Percentiles rank a stretch among this genome's conserved stretches.
Conservation (phyloP, 352 stramenopile species). For the Hyaloperonospora arabidopsidis region DNA sequence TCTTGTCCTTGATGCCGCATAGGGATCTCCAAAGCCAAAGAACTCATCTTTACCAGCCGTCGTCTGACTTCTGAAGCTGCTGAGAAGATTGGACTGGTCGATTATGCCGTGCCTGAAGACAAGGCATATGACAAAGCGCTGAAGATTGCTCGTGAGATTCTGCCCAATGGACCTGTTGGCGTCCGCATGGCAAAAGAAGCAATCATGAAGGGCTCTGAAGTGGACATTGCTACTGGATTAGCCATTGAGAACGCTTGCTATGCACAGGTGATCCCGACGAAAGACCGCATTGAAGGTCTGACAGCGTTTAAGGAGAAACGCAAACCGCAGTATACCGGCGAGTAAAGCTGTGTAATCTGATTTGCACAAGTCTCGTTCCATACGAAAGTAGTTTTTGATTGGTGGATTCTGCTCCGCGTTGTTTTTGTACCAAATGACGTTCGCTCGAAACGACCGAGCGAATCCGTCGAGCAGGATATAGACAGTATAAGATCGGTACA, state of each 20-base stretch:
- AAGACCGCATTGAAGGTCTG: constrained; percentile 90
- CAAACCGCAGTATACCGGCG: constrained; percentile 85
- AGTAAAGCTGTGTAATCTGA: constrained; percentile 33
- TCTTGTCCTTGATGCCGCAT: constrained; percentile 1
- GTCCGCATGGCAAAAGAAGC: constrained; percentile 88
- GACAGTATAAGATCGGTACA: constrained; percentile 23
- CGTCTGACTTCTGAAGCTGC: constrained; percentile 68
- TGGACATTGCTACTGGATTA: constrained; percentile 81
- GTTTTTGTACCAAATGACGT: constrained; percentile 9
- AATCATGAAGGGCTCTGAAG: constrained; percentile 79
- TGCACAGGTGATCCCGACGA: constrained; percentile 84
- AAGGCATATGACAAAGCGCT: constrained; percentile 66
- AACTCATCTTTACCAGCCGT: constrained; percentile 91
- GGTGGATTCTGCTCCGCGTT: not conserved
- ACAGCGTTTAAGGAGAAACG: constrained; percentile 89
- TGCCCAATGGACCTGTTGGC: constrained; percentile 87
- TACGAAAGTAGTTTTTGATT: not conserved
- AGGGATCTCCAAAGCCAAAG: constrained; percentile 87
- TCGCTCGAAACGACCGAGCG: no score
- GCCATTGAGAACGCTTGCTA: constrained; percentile 90
- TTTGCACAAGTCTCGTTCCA: no score
- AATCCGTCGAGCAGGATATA: not conserved
- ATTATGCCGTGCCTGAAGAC: constrained; percentile 75
- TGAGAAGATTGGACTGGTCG: constrained; percentile 81
- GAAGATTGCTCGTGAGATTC: constrained; percentile 83